Base-by-base conservation (phyloP, 2,329 filamentous ascomycete genomes). In the Penicillium sp. region DNA sequence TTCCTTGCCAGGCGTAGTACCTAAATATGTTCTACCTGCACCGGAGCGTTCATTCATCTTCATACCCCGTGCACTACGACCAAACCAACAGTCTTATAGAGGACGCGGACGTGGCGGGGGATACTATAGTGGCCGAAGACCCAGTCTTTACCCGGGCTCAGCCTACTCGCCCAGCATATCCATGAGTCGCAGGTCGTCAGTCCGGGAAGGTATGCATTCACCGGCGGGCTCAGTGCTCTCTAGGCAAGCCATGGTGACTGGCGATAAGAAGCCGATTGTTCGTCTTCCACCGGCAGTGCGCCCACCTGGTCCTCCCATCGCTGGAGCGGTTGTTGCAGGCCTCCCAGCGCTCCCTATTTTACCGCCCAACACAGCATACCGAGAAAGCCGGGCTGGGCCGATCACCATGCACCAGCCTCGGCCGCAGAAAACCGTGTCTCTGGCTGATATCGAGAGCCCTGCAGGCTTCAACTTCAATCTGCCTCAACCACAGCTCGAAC, bases 31-130 rank as follows among this genome's bases (percentile, higher is more conserved):
- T 59, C 96, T 94, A 74, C 94, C 94, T 5, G 89, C 91, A 2
- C 81, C 84, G 47, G 92, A 97, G 66, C 82, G 94, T 62, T 97
- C 94, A 0, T 99, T 99, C 72, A 96, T 97, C 66, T 99, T 99
- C 75, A 99, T 99, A 59, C 94, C 94, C 12, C 84, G 94, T 63
- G 93, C 93, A 11, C 83, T 97, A 77, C 85, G 94, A 63, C 94
- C 94, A 14, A 97, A 96, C 70, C 91, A 96, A 71, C 90, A 96
- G 76, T 84, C 86, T 28, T 84, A 87, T 63, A 80, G 83, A 55
- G 82, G 82, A 52, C 82, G 89, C 55, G 89, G 88, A 59, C 88
- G 90, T 67, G 86, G 90, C 38, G 69, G 72, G 8, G 71, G 90
- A 40, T 95, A 92, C 66, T 58, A 58, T 24, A 80, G 79, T 64